Percentiles rank a stretch among this genome's conserved stretches.
Evolutionary conservation across 164 flowering plant species (phyloP).

Genomic region (Santalum album): DNA sequence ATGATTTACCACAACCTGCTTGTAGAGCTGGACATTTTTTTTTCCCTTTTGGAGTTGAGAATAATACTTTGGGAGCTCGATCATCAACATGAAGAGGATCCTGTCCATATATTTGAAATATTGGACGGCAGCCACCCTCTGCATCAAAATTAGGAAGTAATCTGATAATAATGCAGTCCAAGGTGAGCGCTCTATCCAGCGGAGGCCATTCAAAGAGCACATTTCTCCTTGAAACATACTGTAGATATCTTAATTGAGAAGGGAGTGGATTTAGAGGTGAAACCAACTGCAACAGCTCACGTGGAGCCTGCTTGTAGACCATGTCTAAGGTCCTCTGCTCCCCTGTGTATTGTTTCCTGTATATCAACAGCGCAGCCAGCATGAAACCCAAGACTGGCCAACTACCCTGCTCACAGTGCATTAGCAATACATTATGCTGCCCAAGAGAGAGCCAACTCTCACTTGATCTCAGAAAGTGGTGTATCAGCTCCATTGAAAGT

Average conservation of each 20-base stretch:
- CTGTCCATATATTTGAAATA: conserved; percentile 80
- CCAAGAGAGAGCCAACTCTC: conserved; percentile 94
- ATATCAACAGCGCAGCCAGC: conserved; percentile 82
- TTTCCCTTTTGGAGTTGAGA: conserved; percentile 51
- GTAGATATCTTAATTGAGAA: conserved; percentile 86
- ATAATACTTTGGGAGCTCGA: conserved; percentile 54
- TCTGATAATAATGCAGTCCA: conserved; percentile 83
- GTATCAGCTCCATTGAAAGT: conserved; percentile 74
- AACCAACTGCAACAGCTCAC: conserved; percentile 67
- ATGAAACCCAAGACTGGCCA: conserved; percentile 95
- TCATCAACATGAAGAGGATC: conserved; percentile 56
- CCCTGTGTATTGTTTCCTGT: conserved; percentile 69
- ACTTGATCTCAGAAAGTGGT: conserved; percentile 78
- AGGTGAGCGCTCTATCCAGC: conserved; percentile 60
- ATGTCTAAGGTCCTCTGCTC: conserved; percentile 91
- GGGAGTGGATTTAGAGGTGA: conserved; percentile 82
- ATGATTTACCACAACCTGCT: conserved; percentile 50
- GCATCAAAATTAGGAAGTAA: conserved; percentile 66
- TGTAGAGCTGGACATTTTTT: conserved; percentile 54
- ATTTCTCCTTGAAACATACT: conserved; percentile 85
- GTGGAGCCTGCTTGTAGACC: conserved; percentile 88
- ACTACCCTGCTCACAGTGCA: conserved; percentile 95
- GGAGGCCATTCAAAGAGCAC: conserved; percentile 91
- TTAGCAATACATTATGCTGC: conserved; percentile 59
- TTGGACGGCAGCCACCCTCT: conserved; percentile 73